Conservation (phyloP, 2,329 filamentous ascomycete species). For the Talaromyces sp. region DNA sequence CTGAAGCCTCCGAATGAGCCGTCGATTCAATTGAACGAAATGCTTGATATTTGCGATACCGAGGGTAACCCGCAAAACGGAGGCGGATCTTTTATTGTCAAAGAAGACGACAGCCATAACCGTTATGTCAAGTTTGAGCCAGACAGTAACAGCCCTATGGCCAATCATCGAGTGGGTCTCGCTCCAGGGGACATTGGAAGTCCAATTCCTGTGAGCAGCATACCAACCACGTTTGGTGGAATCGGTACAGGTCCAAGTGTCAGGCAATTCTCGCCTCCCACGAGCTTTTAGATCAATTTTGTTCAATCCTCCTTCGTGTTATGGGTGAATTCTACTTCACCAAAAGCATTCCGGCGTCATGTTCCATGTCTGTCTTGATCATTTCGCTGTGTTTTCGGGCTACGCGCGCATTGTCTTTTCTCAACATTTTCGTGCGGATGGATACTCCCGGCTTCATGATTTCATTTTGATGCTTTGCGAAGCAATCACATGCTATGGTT, state of each 20-base stretch:
- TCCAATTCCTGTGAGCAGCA: slow-evolving; percentile 49
- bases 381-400: slow-evolving; percentile 1
- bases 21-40: slow-evolving; percentile 57
- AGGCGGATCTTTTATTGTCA: slow-evolving; percentile 77
- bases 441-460: slow-evolving; percentile 3
- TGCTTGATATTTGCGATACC: slow-evolving; percentile 83
- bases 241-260: slow-evolving; percentile 29
- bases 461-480: slow-evolving; percentile 6
- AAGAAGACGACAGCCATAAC: slow-evolving; percentile 43
- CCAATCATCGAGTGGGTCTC: slow-evolving; percentile 38
- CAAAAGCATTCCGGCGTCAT: slow-evolving; percentile 6
- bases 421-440: neutral
- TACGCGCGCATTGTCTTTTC: neutral
- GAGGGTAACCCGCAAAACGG: slow-evolving; percentile 83
- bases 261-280: slow-evolving; percentile 35
- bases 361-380: slow-evolving; percentile 5
- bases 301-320: neutral
- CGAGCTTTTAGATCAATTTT: slow-evolving; percentile 13
- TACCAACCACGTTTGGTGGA: slow-evolving; percentile 31
- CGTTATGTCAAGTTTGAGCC: slow-evolving; percentile 48
- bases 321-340: slow-evolving; percentile 3
- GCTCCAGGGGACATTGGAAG: slow-evolving; percentile 66
- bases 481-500: slow-evolving; percentile 4
- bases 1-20: slow-evolving; percentile 57
- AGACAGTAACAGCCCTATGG: slow-evolving; percentile 42